Base-by-base conservation (phyloP, 169 alveolate genomes). In the Cyclospora cayetanensis region DNA sequence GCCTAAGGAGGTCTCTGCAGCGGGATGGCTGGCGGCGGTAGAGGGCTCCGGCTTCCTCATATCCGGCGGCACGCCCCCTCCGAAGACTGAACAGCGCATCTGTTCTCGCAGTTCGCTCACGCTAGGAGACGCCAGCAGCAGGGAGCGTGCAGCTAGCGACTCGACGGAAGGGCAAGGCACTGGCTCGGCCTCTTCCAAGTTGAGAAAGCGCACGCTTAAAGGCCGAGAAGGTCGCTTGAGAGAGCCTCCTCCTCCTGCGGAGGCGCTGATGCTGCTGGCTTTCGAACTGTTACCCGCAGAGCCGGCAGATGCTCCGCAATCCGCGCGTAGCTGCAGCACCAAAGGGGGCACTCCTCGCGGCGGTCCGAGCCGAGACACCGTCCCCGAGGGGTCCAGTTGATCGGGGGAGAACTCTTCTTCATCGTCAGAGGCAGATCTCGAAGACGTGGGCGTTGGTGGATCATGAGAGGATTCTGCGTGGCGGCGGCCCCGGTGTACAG, bases 111-210 rank as follows among this genome's bases (percentile, higher is more conserved):
- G 50, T 22, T 63, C 84, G 12, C 31, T 20, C n/a, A 65, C 34
- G 20, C 55, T 1, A 18, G 91, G 91, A 0, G 91, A 70, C 27
- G 63, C 12, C 84, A 60, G 91, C 31, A 74, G 37, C 41, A 85
- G 70, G 35, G 70, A 72, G 35, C 91, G 55, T 27, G 55, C 9
- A 15, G 84, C 42, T n/a, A 85, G 91, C 3, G 84, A 2, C 22
- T 85, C 91, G 0, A 50, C 91, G 9, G 82, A 66, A 35, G 74
- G 34, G n/a, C 37, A 43, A 31, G 91, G 52, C n/a, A 74, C 66
- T 15, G 39, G 4, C 18, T 85, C 92, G n/a, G 86, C 92, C 20
- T 86, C 92, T 31, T 86, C 92, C 52, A 86, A 25, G 31, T 86
- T 79, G 31, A 86, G 53, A 46, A 86, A 86, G 0, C 86, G 52